Conservation (phyloP, 2,329 filamentous ascomycete species). For the Dothiorella sarmentorum region DNA sequence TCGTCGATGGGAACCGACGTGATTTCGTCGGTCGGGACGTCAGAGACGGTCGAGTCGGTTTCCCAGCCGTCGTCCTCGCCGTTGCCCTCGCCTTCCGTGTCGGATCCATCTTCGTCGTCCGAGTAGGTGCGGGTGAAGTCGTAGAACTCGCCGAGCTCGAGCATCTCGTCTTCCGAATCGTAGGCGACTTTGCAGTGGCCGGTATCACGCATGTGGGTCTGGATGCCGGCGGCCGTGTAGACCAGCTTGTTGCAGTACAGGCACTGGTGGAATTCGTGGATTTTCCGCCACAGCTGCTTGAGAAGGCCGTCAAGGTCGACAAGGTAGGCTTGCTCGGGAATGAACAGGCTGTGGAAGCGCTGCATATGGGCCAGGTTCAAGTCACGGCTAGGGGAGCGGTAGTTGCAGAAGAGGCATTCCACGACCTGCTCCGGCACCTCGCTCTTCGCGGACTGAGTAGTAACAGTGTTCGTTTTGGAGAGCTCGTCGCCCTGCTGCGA, state of each 20-base stretch:
- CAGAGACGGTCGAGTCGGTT: constrained; percentile 84
- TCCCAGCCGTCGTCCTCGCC: constrained; percentile 85
- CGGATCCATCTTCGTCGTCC: constrained; percentile 64
- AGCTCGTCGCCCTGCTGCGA: constrained; percentile 32
- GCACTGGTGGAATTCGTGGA: constrained; percentile 78
- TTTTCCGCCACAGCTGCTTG: constrained; percentile 72
- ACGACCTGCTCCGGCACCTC: constrained; percentile 36
- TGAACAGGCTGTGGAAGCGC: constrained; percentile 89
- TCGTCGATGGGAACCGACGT: constrained; percentile 74
- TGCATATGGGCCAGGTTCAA: constrained; percentile 87
- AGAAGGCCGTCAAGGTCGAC: constrained; percentile 79
- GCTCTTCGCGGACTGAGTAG: constrained; percentile 35
- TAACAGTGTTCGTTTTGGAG: constrained; percentile 33
- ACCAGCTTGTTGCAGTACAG: constrained; percentile 83
- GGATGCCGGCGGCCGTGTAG: constrained; percentile 72
- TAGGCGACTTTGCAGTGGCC: constrained; percentile 97
- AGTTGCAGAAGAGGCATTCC: constrained; percentile 88
- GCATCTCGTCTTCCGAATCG: constrained; percentile 79
- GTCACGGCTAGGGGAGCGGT: constrained; percentile 69
- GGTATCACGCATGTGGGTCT: constrained; percentile 97
- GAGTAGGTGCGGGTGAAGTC: constrained; percentile 96
- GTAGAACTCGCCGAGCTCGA: constrained; percentile 94
- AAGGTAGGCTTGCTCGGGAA: constrained; percentile 83
- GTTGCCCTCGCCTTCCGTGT: constrained; percentile 49
- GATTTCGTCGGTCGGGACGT: constrained; percentile 80